A percentile compares a stretch with the other conserved stretches of the same genome.
phyloP scores from a whole-genome alignment of 768 basidiomycete genomes.

The Mycena vulgaris region DNA sequence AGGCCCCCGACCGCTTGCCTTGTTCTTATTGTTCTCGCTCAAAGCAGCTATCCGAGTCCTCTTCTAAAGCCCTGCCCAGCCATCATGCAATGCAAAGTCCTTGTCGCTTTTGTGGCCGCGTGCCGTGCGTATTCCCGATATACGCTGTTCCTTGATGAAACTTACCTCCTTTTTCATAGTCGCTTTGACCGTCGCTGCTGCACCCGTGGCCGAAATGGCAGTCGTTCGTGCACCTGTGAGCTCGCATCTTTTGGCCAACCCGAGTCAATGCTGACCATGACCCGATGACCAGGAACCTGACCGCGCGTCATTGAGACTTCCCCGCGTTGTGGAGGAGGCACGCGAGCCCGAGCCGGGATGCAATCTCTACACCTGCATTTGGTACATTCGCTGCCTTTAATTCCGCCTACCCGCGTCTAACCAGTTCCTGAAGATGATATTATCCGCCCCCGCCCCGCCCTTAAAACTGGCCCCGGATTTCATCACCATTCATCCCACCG shows the following conservation, averaged over 20 bases:
- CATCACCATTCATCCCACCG: not conserved
- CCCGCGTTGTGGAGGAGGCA: constrained; percentile 31
- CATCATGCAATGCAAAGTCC: constrained; percentile 35
- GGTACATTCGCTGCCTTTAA: constrained; percentile 7
- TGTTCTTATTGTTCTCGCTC: constrained; percentile 33
- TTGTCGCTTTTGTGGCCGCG: constrained; percentile 32
- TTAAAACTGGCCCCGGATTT: no score
- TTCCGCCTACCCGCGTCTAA: not conserved
- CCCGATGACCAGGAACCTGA: constrained; percentile 15
- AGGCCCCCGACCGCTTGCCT: not conserved
- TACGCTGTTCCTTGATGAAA: not conserved
- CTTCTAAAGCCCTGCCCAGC: constrained; percentile 27
- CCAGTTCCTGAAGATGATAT: not conserved
- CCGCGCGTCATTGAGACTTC: not conserved
- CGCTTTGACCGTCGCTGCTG: constrained; percentile 35
- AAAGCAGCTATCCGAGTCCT: constrained; percentile 23
- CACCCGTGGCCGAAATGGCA: constrained; percentile 27
- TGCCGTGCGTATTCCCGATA: constrained; percentile 24
- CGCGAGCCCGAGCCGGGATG: constrained; percentile 32
- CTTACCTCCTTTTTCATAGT: constrained; percentile 29
- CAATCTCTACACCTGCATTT: constrained; percentile 37
- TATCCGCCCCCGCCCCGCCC: not conserved
- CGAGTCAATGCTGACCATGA: not conserved
- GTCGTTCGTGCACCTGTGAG: constrained; percentile 23
- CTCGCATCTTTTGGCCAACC: not conserved